A percentile compares a stretch with the other conserved stretches of the same genome.
Conservation (phyloP, 2,329 filamentous ascomycete species). For the Paraphaeosphaeria minitans region DNA sequence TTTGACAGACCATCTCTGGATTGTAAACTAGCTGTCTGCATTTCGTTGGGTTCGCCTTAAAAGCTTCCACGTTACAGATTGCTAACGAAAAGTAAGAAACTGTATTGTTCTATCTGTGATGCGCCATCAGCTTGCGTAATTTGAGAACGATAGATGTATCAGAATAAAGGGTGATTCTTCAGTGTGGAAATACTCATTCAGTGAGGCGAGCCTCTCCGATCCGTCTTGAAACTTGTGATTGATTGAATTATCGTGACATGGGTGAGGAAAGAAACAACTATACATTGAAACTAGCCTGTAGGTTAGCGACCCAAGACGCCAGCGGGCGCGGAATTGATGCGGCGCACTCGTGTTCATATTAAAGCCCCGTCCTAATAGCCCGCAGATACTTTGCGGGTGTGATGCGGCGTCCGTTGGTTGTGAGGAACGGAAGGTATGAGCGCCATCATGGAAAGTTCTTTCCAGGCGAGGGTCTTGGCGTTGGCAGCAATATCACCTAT, state of each 20-base stretch:
- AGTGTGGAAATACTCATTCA: conserved; percentile 32
- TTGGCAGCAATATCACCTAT: not conserved
- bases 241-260: conserved; percentile 34
- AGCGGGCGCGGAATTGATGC: not conserved
- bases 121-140: conserved; percentile 1
- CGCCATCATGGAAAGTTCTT: conserved; percentile 3
- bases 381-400: not conserved
- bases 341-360: not conserved
- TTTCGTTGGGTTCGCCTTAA: conserved; percentile 12
- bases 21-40: conserved; percentile 21
- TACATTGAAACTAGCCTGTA: conserved; percentile 3
- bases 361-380: not conserved
- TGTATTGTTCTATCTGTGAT: conserved; percentile 15
- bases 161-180: not conserved
- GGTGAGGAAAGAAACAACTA: not conserved
- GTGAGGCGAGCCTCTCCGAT: conserved; percentile 40
- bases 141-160: not conserved
- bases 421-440: conserved; percentile 1
- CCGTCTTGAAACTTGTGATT: conserved; percentile 44
- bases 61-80: conserved; percentile 9
- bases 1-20: conserved; percentile 7
- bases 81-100: conserved; percentile 15
- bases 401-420: not conserved
- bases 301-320: not conserved
- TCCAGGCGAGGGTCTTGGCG: conserved; percentile 10